Conservation (phyloP, 495 filamentous ascomycete genomes). For the Geoglossum glabrum region DNA sequence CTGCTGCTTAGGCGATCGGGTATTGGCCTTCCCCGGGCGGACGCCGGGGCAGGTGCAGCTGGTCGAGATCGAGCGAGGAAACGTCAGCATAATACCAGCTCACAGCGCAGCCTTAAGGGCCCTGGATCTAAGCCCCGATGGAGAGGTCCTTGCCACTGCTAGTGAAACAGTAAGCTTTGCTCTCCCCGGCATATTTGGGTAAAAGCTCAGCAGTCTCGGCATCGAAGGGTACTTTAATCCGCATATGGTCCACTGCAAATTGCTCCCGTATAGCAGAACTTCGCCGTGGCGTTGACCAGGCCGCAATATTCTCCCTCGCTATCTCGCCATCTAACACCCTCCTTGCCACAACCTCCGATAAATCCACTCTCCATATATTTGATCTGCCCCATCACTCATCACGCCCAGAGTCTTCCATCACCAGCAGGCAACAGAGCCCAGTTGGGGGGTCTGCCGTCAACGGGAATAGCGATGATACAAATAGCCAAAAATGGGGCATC, state of each 20-base stretch:
- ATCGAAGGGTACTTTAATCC: slow-evolving; percentile 61
- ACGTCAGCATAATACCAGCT: slow-evolving; percentile 85
- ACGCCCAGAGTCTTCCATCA: slow-evolving; percentile 1
- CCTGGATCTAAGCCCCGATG: slow-evolving; percentile 62
- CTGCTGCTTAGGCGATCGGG: slow-evolving; percentile 50
- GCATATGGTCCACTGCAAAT: slow-evolving; percentile 58
- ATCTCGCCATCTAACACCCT: slow-evolving; percentile 62
- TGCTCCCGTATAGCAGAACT: slow-evolving; percentile 65
- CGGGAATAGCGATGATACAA: slow-evolving; percentile 21
- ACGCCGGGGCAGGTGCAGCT: slow-evolving; percentile 82
- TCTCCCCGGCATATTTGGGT: not conserved
- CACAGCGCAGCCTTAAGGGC: slow-evolving; percentile 62
- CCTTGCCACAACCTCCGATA: slow-evolving; percentile 91
- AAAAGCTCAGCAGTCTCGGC: not conserved
- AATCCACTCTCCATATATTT: slow-evolving; percentile 85
- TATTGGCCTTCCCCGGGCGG: slow-evolving; percentile 65
- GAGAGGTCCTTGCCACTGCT: slow-evolving; percentile 70
- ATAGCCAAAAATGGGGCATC: slow-evolving; percentile 58
- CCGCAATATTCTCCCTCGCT: slow-evolving; percentile 66
- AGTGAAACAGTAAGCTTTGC: slow-evolving; percentile 48
- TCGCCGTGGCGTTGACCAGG: slow-evolving; percentile 72
- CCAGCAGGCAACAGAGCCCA: slow-evolving; percentile 1
- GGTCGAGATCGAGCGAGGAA: slow-evolving; percentile 59
- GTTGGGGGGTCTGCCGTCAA: not conserved
- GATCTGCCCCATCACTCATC: slow-evolving; percentile 31